Conservation (phyloP, 1,284 basidiomycete genomes). For the Coniferiporia weirii region DNA sequence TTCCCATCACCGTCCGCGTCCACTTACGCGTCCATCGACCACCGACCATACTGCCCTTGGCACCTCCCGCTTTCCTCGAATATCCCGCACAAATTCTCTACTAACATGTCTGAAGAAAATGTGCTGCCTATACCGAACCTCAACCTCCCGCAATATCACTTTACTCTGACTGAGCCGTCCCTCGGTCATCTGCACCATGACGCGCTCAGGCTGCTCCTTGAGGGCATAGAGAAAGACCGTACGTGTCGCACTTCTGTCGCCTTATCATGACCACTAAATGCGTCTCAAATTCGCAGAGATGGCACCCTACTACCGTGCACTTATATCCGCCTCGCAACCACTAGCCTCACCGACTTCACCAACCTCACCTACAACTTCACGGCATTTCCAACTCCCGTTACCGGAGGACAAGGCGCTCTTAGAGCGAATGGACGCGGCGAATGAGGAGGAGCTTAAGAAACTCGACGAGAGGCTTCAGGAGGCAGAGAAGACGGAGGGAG, state of each 20-base stretch:
- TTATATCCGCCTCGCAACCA: conserved; percentile 30
- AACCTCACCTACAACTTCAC: conserved; percentile 21
- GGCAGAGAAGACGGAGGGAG: conserved; percentile 88
- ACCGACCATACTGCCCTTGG: not conserved
- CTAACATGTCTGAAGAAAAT: conserved; percentile 74
- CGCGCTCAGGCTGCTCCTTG: conserved; percentile 62
- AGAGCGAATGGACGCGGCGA: conserved; percentile 67
- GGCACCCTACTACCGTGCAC: conserved; percentile 71
- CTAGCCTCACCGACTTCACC: conserved; percentile 25
- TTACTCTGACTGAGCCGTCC: conserved; percentile 60
- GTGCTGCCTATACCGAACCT: conserved; percentile 86
- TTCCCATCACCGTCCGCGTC: conserved; percentile 7
- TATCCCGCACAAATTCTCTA: not conserved
- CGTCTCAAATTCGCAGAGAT: conserved; percentile 47
- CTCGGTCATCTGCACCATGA: conserved; percentile 62
- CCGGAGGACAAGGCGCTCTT: conserved; percentile 57
- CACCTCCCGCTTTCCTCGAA: conserved; percentile 5
- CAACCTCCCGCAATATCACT: conserved; percentile 71
- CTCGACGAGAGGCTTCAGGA: conserved; percentile 80
- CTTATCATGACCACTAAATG: conserved; percentile 3
- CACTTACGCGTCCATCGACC: not conserved
- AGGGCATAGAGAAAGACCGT: conserved; percentile 85
- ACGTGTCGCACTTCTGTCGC: conserved; percentile 27
- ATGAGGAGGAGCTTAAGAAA: conserved; percentile 70
- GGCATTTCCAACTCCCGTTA: conserved; percentile 30